A percentile compares a stretch with the other conserved stretches of the same genome.
phyloP scores from a whole-genome alignment of 108 stramenopile genomes.

The Ochromonas danica region DNA sequence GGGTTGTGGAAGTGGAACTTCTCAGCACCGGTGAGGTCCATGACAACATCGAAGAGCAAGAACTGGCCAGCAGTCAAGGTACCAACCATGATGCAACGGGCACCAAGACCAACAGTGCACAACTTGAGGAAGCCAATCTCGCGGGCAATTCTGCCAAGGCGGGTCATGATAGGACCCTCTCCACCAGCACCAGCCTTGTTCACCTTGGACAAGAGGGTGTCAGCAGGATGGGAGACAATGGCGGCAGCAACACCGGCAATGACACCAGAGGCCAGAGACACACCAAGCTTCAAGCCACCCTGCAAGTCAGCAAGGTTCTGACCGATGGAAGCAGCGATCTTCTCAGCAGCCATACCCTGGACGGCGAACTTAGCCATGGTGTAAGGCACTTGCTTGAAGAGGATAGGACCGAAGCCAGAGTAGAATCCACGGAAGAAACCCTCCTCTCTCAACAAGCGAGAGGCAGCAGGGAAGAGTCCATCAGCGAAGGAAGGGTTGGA shows the following conservation, averaged over 20 bases:
- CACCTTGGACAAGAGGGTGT: constrained; percentile 94
- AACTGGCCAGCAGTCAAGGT: constrained; percentile 97
- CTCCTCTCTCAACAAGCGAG: constrained; percentile 72
- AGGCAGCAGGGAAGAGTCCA: constrained; percentile 79
- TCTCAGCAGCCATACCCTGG: constrained; percentile 86
- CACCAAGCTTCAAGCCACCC: constrained; percentile 64
- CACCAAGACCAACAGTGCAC: constrained; percentile 86
- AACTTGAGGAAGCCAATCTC: constrained; percentile 94
- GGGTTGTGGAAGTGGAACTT: constrained; percentile 98
- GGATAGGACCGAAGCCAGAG: constrained; percentile 88
- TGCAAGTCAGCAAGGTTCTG: constrained; percentile 60
- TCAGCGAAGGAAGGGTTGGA: constrained; percentile 85
- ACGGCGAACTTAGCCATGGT: constrained; percentile 99
- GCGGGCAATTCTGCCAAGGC: constrained; percentile 82
- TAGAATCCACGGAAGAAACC: constrained; percentile 84
- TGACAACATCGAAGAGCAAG: constrained; percentile 98
- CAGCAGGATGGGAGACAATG: constrained; percentile 98
- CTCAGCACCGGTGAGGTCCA: constrained; percentile 83
- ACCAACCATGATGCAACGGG: constrained; percentile 98
- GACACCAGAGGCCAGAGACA: constrained; percentile 87
- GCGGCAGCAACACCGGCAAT: constrained; percentile 95
- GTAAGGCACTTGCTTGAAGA: constrained; percentile 98
- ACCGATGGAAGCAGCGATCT: constrained; percentile 75
- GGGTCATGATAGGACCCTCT: constrained; percentile 76
- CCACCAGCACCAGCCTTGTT: constrained; percentile 96